Percentiles rank a stretch among this genome's conserved stretches.
Conservation (phyloP, 108 stramenopile species). For the Cyclotella cryptica region DNA sequence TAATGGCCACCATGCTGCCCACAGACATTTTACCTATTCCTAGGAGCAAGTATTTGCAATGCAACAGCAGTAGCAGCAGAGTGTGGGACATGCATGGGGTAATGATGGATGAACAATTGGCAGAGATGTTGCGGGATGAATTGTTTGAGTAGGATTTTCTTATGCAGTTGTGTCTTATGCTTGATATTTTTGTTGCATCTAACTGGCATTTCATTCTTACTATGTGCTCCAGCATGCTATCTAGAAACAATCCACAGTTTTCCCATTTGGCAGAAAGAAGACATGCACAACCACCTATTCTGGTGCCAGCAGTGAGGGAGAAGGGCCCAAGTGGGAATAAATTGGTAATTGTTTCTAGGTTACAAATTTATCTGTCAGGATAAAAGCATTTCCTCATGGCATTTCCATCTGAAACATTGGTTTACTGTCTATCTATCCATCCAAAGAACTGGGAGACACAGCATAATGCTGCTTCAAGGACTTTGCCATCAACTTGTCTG, state of each 20-base stretch:
- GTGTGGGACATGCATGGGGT: conserved; percentile 2
- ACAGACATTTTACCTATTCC: conserved; percentile 86
- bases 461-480: conserved; percentile 69
- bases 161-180: too few relatives aligned
- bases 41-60: conserved; percentile 53
- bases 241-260: conserved; percentile 83
- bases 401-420: neutral
- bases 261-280: conserved; percentile 71
- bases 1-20: conserved; percentile 70
- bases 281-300: conserved; percentile 23
- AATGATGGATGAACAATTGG: conserved; percentile 83
- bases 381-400: neutral
- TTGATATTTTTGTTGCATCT: too few relatives aligned
- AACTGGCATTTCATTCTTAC: neutral
- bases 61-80: neutral
- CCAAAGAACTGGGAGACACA: conserved; percentile 68
- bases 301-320: conserved; percentile 15
- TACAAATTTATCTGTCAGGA: too few relatives aligned
- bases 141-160: conserved; percentile 73
- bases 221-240: neutral
- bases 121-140: conserved; percentile 90
- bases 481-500: conserved; percentile 60
- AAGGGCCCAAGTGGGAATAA: conserved; percentile 16
- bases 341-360: conserved; percentile 45
- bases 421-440: neutral